These are phyloP conservation scores for Talaromyces borbonicus DNA, from an alignment of 495 filamentous ascomycete species.

Conservation along the genomic window DNA sequence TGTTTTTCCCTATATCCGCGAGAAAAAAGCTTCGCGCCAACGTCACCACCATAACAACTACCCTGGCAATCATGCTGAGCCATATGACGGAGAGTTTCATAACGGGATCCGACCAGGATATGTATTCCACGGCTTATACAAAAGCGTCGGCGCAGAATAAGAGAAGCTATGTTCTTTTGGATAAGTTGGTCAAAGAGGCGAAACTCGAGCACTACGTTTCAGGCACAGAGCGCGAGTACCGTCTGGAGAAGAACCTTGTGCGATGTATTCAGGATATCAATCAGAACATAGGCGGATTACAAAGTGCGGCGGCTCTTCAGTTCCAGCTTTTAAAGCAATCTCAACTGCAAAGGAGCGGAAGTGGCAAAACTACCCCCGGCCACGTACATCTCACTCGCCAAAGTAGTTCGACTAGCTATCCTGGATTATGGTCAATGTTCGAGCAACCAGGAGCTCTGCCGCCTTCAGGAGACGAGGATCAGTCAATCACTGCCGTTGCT, in stretches of 20 bases:
- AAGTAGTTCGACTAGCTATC: conserved; percentile 8
- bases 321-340: conserved; percentile 69
- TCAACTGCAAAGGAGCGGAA: conserved; percentile 13
- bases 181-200: conserved; percentile 74
- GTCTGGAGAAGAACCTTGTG: conserved; percentile 67
- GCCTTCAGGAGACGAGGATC: conserved; percentile 57
- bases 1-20: conserved; percentile 75
- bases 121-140: conserved; percentile 52
- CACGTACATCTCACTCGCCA: neutral
- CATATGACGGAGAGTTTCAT: conserved; percentile 81
- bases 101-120: conserved; percentile 71
- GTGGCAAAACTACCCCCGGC: neutral
- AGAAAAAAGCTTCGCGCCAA: conserved; percentile 63
- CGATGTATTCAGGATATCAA: conserved; percentile 78
- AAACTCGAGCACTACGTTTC: conserved; percentile 83
- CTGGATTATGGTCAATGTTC: conserved; percentile 26
- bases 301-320: conserved; percentile 82
- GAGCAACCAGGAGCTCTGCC: conserved; percentile 39
- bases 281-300: conserved; percentile 83
- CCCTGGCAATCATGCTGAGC: conserved; percentile 69
- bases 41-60: conserved; percentile 64
- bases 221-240: conserved; percentile 75
- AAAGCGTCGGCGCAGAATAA: conserved; percentile 57
- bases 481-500: conserved; percentile 14
- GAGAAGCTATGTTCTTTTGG: conserved; percentile 59